These are phyloP conservation scores for Torulaspora globosa DNA, from an alignment of 1,139 yeast species.

Conservation along the genomic window DNA sequence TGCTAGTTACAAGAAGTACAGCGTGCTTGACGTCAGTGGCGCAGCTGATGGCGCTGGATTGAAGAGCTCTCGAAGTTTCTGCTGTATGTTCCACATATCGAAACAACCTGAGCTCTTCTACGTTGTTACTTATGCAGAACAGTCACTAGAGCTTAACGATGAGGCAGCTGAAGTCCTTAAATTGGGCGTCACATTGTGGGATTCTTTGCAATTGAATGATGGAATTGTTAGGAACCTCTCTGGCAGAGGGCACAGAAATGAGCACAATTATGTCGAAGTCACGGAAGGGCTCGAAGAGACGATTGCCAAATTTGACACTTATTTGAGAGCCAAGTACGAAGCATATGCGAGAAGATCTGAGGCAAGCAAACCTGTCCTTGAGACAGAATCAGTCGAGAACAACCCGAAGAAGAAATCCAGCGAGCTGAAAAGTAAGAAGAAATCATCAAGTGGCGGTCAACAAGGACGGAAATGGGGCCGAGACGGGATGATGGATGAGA, in stretches of 20 bases:
- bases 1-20: conserved; percentile 37
- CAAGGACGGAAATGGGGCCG: conserved; percentile 43
- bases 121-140: conserved; percentile 36
- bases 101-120: conserved; percentile 34
- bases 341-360: conserved; percentile 24
- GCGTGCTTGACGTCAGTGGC: conserved; percentile 33
- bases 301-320: conserved; percentile 34
- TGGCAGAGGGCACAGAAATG: conserved; percentile 28
- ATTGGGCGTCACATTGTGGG: conserved; percentile 32
- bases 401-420: conserved; percentile 11
- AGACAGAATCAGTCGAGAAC: conserved; percentile 1
- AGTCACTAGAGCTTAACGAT: conserved; percentile 34
- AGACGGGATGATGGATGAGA: conserved; percentile 48
- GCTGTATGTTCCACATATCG: conserved; percentile 29
- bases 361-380: not conserved
- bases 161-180: conserved; percentile 35
- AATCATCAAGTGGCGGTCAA: conserved; percentile 10
- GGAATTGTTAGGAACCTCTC: conserved; percentile 31
- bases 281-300: conserved; percentile 32
- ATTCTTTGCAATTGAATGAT: conserved; percentile 30
- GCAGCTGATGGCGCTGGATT: conserved; percentile 31
- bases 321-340: conserved; percentile 33
- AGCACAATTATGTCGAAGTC: conserved; percentile 23
- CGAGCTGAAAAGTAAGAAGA: conserved; percentile 15
- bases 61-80: conserved; percentile 38